Evolutionary conservation across 257 asterid genomes (phyloP).

Genomic region (Catharanthus roseus): DNA sequence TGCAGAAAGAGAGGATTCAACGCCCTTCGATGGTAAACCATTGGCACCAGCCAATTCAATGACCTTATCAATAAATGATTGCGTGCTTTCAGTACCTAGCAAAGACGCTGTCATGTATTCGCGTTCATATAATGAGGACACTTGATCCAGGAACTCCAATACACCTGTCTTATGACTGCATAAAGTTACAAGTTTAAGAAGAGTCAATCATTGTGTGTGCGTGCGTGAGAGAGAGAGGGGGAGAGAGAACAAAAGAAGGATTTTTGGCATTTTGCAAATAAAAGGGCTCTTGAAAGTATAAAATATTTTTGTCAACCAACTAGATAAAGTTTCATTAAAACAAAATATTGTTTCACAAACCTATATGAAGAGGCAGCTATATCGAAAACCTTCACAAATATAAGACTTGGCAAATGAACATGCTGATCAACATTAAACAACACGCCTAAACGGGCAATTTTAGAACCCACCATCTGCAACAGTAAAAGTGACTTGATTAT

Average conservation of each 20-base stretch:
- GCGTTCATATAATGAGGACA: conserved; percentile 66
- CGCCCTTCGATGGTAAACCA: conserved; percentile 61
- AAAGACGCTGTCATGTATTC: conserved; percentile 42
- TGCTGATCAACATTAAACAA: conserved; percentile 53
- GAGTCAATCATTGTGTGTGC: neutral
- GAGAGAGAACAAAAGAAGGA: neutral
- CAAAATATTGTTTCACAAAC: conserved; percentile 35
- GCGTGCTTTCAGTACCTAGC: conserved; percentile 43
- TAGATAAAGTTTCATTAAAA: neutral
- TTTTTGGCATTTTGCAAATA: neutral
- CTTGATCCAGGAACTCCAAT: conserved; percentile 72
- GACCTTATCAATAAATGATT: conserved; percentile 55
- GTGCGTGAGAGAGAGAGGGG: neutral
- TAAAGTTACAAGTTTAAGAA: neutral
- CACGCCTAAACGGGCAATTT: conserved; percentile 73
- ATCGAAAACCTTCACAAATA: conserved; percentile 62
- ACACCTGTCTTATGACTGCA: conserved; percentile 85
- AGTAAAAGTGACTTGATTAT: conserved; percentile 19
- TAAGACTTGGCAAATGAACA: conserved; percentile 45
- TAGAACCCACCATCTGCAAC: conserved; percentile 77
- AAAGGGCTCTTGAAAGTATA: neutral
- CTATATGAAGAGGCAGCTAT: conserved; percentile 66
- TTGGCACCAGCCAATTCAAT: conserved; percentile 72
- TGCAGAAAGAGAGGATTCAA: conserved; percentile 52
- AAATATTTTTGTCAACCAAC: neutral